Percentiles rank a stretch among this genome's conserved stretches.
Evolutionary conservation across 179 eudicot species (phyloP).

Genomic region (Sideroxylon spinosum): DNA sequence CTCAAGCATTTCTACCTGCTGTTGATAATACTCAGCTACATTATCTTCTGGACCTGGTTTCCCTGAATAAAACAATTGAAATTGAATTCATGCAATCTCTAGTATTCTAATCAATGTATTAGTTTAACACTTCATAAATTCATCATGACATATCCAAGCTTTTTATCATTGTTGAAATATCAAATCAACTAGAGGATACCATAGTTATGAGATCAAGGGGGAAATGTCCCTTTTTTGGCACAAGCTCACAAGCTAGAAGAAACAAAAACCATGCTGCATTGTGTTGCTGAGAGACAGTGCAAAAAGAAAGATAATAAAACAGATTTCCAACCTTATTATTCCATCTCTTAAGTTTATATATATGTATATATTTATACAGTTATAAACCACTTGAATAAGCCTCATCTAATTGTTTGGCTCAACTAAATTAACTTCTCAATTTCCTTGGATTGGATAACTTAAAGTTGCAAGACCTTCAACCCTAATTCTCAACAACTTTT

Average conservation of each 20-base stretch:
- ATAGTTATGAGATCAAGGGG: background rate
- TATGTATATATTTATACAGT: too few species aligned
- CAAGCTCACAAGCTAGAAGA: background rate
- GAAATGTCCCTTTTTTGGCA: background rate
- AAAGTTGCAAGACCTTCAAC: background rate
- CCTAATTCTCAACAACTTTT: background rate
- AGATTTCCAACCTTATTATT: background rate
- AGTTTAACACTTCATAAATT: background rate
- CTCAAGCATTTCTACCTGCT: conserved; percentile 79
- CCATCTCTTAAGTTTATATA: background rate
- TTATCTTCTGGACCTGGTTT: conserved; percentile 64
- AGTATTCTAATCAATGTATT: background rate
- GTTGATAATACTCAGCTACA: conserved; percentile 84
- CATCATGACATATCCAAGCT: background rate
- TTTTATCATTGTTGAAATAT: background rate
- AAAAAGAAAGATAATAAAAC: background rate
- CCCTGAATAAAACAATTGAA: background rate
- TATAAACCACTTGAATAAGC: background rate
- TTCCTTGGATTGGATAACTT: background rate
- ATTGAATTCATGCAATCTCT: background rate
- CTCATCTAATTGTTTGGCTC: background rate
- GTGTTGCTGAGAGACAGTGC: background rate
- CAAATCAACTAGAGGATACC: background rate
- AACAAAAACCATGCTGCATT: background rate
- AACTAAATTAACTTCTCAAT: background rate